Base-by-base conservation (phyloP, 768 basidiomycete genomes). In the Leccinum longicurvipes region DNA sequence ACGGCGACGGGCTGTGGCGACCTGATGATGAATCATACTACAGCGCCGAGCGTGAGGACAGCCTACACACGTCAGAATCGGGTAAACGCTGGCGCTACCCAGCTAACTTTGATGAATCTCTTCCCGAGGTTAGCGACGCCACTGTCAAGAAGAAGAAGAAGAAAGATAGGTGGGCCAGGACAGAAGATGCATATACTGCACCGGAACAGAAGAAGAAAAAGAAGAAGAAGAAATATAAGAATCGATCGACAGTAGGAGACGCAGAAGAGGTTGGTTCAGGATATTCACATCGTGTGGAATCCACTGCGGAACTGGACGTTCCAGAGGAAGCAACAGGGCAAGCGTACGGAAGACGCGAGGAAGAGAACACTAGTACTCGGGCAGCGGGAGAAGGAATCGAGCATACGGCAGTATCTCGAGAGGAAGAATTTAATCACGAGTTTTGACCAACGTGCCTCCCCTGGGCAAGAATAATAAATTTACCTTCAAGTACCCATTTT, bases 101-200 rank as follows among this genome's bases (percentile, higher is more conserved):
- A 14, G 86, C 91, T 60, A 91, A 92, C 67, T 91, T 93, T 63
- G 84, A 85, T 47, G 89, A 91, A 60, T 58, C 75, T 6, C 47
- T 64, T 21, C 65, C 72, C 21, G 79, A 74, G 19, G 76, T 75
- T 25, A 76, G 76, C 59, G 76, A 77, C 53, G 59, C 57, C 25
- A 56, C 60, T 53, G 74, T 72, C 59, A 81, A 76, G 72, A 87
- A 87, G 73, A 86, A 85, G 63, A 82, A 82, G 50, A 93, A 91
- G 57, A 92, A 93, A 71, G 91, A 93, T 63, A 77, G 91, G 55
- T 93, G 87, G 87, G 90, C 86, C 56, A 78, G 87, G 71, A 92
- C 91, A 29, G 89, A 91, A 71, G 91, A 93, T 68, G 91, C 91
- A 31, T 87, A 92, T 63, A 76, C 74, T 2, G 60, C 68, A 21